Percentiles rank a stretch among this genome's conserved stretches.
Evolutionary conservation across 495 filamentous ascomycete species (phyloP).

Genomic region (Rusavskia elegans): DNA sequence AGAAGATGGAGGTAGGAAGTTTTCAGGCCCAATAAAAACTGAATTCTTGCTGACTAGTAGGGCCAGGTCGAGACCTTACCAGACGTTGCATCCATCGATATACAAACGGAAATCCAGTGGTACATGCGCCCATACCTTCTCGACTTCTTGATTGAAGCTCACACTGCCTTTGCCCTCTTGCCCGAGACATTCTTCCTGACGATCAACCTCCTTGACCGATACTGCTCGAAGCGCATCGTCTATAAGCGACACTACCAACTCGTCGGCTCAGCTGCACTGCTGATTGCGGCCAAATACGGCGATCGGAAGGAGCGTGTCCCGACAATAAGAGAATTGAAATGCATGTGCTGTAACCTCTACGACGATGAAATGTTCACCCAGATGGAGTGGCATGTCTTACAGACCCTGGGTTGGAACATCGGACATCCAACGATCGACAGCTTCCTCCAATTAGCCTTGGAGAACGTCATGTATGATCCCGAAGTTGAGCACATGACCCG

Average conservation of each 20-base stretch:
- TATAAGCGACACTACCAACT: slow-evolving; percentile 99
- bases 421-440: slow-evolving; percentile 90
- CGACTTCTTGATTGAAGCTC: slow-evolving; percentile 96
- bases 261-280: slow-evolving; percentile 86
- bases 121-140: slow-evolving; percentile 98
- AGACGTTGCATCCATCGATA: slow-evolving; percentile 93
- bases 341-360: slow-evolving; percentile 97
- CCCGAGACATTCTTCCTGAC: slow-evolving; percentile 92
- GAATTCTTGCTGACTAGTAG: slow-evolving; percentile 13
- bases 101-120: slow-evolving; percentile 98
- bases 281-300: slow-evolving; percentile 97
- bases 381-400: slow-evolving; percentile 99
- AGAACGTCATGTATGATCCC: slow-evolving; percentile 49
- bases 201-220: slow-evolving; percentile 90
- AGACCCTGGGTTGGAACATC: slow-evolving; percentile 92
- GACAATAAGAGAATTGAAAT: slow-evolving; percentile 86
- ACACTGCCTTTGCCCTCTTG: slow-evolving; percentile 82
- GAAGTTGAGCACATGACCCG: slow-evolving; percentile 90
- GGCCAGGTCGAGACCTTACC: slow-evolving; percentile 74
- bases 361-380: slow-evolving; percentile 99
- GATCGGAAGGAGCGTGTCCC: slow-evolving; percentile 96
- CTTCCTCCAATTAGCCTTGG: slow-evolving; percentile 64
- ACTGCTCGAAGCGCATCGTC: slow-evolving; percentile 95
- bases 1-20: slow-evolving; percentile 76
- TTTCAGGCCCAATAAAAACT: neutral